Percentiles rank a stretch among this genome's conserved stretches.
Conservation (phyloP, 2,329 filamentous ascomycete genomes). For the Exophiala lecanii-corni region DNA sequence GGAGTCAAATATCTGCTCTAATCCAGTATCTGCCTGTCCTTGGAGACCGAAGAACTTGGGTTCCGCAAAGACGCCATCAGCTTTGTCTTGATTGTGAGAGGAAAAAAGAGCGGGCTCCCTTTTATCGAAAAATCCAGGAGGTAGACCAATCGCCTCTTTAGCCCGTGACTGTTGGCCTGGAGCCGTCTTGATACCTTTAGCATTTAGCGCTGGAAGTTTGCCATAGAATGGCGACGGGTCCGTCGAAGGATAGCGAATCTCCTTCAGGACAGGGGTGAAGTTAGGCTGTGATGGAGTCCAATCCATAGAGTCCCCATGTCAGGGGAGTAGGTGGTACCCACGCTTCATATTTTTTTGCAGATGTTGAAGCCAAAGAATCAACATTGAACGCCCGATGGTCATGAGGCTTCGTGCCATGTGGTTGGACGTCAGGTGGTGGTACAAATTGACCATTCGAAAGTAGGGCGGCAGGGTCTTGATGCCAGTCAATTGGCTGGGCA, state of each 20-base stretch:
- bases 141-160: constrained; percentile 28
- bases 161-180: constrained; percentile 29
- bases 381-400: constrained; percentile 29
- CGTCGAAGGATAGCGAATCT: constrained; percentile 30
- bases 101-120: constrained; percentile 37
- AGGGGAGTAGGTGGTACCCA: constrained; percentile 36
- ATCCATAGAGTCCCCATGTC: constrained; percentile 43
- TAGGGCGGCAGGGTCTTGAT: constrained; percentile 17
- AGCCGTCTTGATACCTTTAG: constrained; percentile 38
- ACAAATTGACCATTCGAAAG: constrained; percentile 21
- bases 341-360: constrained; percentile 30
- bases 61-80: constrained; percentile 34
- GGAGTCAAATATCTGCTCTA: constrained; percentile 44
- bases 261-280: constrained; percentile 22
- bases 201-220: constrained; percentile 37
- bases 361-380: constrained; percentile 24
- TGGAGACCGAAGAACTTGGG: constrained; percentile 45
- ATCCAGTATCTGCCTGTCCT: constrained; percentile 39
- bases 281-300: constrained; percentile 43
- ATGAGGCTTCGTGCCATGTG: neutral
- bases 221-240: constrained; percentile 42
- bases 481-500: constrained; percentile 36
- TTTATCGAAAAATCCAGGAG: constrained; percentile 33
- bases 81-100: constrained; percentile 28
- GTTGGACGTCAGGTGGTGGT: constrained; percentile 8